These are phyloP conservation scores for Spizellomyces sp. DNA, from an alignment of 192 early-diverging fungal species.

Conservation along the genomic window DNA sequence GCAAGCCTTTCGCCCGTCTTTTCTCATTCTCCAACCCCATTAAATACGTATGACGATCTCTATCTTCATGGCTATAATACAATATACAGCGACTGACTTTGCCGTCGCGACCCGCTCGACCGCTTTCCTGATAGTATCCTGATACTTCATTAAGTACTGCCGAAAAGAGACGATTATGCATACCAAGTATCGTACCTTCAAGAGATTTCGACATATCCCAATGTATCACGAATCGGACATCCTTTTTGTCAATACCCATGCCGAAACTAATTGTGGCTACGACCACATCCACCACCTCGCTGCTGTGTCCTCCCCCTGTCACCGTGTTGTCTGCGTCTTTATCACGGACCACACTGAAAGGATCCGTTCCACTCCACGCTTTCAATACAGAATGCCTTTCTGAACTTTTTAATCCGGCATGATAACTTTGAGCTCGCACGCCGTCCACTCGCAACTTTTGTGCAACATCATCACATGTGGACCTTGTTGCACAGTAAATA, in stretches of 20 bases:
- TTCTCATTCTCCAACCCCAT: background rate
- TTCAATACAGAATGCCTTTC: constrained; percentile 26
- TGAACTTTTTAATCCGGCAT: constrained; percentile 39
- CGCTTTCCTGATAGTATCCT: constrained; percentile 74
- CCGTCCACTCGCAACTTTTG: constrained; percentile 31
- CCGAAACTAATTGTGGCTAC: constrained; percentile 64
- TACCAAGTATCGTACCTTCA: constrained; percentile 51
- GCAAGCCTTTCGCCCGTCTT: background rate
- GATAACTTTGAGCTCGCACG: constrained; percentile 44
- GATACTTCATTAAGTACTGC: constrained; percentile 30
- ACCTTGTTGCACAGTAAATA: constrained; percentile 52
- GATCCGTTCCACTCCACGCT: constrained; percentile 37
- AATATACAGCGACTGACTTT: constrained; percentile 43
- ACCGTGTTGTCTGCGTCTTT: constrained; percentile 8
- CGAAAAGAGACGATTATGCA: background rate
- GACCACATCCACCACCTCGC: constrained; percentile 43
- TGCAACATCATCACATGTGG: constrained; percentile 44
- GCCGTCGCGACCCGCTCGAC: constrained; percentile 56
- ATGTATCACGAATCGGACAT: constrained; percentile 94
- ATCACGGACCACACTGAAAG: background rate
- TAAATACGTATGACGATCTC: constrained; percentile 42
- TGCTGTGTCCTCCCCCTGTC: background rate
- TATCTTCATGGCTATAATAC: constrained; percentile 47
- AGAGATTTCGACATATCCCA: constrained; percentile 86
- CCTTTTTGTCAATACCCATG: constrained; percentile 96